Conservation (phyloP, 2,329 filamentous ascomycete genomes). For the Grosmannia huntii region DNA sequence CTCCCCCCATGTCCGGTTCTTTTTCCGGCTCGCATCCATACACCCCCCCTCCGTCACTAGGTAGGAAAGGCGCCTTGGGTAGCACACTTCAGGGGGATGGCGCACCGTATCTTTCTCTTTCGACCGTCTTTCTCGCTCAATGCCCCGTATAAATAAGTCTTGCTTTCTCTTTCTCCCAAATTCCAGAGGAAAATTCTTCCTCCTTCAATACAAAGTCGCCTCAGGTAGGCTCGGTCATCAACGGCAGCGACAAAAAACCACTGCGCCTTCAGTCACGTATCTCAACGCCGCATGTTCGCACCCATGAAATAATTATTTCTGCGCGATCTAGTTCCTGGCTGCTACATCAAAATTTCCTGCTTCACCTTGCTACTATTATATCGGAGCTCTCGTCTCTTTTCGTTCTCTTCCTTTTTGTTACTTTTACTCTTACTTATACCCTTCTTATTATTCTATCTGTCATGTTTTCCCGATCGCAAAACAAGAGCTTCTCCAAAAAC, state of each 20-base stretch:
- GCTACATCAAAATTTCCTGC: neutral
- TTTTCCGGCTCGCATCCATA: neutral
- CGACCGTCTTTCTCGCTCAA: neutral
- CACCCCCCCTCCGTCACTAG: neutral
- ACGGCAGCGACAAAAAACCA: neutral
- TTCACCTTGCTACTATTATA: neutral
- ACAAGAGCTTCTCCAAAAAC: conserved; percentile 40
- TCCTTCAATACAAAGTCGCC: neutral
- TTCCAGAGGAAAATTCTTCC: neutral
- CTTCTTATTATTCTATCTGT: neutral
- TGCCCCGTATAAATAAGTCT: neutral
- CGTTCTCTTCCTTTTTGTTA: neutral
- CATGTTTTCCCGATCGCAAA: conserved; percentile 37
- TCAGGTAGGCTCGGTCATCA: neutral
- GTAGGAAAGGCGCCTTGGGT: neutral
- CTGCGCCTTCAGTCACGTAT: neutral
- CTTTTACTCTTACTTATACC: neutral
- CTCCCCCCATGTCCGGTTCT: neutral
- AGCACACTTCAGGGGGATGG: neutral
- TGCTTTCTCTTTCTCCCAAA: neutral
- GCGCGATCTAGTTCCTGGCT: neutral
- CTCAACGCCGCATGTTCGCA: no score
- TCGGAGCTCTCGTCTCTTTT: neutral
- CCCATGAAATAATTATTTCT: neutral
- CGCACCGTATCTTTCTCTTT: neutral